Evolutionary conservation across 495 filamentous ascomycete species (phyloP).

Genomic region (Rhypophila decipiens): DNA sequence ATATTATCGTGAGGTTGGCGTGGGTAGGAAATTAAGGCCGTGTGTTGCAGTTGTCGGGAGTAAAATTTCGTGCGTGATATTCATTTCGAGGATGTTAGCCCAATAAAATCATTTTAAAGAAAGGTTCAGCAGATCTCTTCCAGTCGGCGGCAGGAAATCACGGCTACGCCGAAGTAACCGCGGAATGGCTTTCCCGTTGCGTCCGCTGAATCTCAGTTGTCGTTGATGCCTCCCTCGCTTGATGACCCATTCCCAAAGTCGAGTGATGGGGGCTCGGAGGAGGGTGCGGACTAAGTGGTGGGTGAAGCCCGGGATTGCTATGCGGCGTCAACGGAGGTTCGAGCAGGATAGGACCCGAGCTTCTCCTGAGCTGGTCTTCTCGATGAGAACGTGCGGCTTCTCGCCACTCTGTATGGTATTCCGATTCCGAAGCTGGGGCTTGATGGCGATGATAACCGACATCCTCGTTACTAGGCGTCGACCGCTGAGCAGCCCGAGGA

Average conservation of each 20-base stretch:
- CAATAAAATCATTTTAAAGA: no score
- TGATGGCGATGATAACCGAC: background rate
- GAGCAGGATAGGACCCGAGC: background rate
- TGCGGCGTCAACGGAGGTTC: background rate
- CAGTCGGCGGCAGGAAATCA: no score
- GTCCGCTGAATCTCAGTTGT: background rate
- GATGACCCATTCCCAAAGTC: no score
- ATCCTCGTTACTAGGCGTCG: background rate
- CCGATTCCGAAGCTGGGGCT: slow-evolving; percentile 1
- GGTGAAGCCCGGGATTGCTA: background rate
- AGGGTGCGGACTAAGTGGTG: background rate
- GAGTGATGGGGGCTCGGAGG: background rate
- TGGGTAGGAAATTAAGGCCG: no score
- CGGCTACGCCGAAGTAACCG: background rate
- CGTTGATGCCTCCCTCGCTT: background rate
- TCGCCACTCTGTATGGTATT: slow-evolving; percentile 8
- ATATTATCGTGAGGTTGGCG: no score
- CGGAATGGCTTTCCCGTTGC: background rate
- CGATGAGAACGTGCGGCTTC: background rate
- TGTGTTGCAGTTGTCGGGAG: no score
- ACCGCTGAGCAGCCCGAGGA: slow-evolving; percentile 4
- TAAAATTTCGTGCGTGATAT: no score
- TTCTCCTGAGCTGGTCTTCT: background rate
- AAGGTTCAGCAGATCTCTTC: no score
- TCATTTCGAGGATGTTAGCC: no score